phyloP scores from a whole-genome alignment of 768 basidiomycete genomes.

The Macrolepiota dolichaula region DNA sequence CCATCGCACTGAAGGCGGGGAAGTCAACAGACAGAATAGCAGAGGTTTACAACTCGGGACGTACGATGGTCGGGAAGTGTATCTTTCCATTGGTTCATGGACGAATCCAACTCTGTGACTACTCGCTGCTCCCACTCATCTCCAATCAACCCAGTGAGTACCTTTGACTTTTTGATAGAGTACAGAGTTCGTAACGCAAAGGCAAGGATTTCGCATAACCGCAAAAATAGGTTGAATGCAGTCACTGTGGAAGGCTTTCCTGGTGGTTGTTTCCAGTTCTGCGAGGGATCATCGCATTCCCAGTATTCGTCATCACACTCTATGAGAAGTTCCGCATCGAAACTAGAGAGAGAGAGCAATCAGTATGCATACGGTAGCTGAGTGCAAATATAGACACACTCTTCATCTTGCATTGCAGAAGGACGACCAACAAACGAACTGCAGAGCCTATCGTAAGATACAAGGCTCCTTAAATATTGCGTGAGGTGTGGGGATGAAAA shows the following conservation, averaged over 20 bases:
- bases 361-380: background rate
- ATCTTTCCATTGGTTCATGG: conserved; percentile 60
- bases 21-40: background rate
- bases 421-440: conserved; percentile 62
- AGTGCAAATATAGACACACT: conserved; percentile 39
- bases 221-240: conserved; percentile 50
- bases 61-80: conserved; percentile 53
- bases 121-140: conserved; percentile 53
- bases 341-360: conserved; percentile 30
- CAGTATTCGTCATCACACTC: conserved; percentile 53
- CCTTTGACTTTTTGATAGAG: conserved; percentile 39
- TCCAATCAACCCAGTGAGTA: conserved; percentile 38
- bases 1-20: conserved; percentile 32
- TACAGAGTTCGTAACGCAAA: conserved; percentile 60
- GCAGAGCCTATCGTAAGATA: conserved; percentile 28
- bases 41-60: conserved; percentile 12
- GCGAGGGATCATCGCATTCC: conserved; percentile 41
- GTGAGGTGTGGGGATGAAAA: background rate
- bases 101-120: conserved; percentile 61
- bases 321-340: conserved; percentile 63
- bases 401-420: conserved; percentile 66
- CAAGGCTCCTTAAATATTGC: conserved; percentile 23
- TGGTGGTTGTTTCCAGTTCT: conserved; percentile 59
- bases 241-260: conserved; percentile 53
- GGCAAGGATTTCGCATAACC: conserved; percentile 60